Conservation (phyloP, 2,329 filamentous ascomycete species). For the Claviceps capensis region DNA sequence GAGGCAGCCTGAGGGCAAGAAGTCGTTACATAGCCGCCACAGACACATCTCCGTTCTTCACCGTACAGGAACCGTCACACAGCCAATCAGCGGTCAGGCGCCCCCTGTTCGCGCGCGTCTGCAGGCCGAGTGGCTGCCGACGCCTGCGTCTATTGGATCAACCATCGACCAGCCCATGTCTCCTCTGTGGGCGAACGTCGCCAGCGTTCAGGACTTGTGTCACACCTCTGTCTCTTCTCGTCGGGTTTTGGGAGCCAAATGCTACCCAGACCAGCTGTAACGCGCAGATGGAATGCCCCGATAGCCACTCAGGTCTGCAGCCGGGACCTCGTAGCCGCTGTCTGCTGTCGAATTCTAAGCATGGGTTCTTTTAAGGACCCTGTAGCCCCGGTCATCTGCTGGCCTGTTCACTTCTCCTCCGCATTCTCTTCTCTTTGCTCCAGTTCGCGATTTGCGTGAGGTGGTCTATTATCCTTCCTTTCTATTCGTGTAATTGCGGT, state of each 20-base stretch:
- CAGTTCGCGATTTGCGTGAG: slow-evolving; percentile 8
- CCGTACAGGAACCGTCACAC: slow-evolving; percentile 9
- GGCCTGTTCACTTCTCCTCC: slow-evolving; percentile 14
- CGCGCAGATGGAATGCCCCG: slow-evolving; percentile 8
- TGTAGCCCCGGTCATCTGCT: slow-evolving; percentile 14
- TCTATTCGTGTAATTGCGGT: slow-evolving; percentile 14
- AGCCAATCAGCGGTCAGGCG: slow-evolving; percentile 8
- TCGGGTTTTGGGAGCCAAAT: neutral
- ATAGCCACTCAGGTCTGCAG: slow-evolving; percentile 14
- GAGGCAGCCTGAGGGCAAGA: slow-evolving; percentile 7
- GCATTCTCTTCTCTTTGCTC: slow-evolving; percentile 22
- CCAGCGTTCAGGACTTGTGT: neutral
- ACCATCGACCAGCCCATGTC: neutral
- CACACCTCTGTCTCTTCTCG: neutral
- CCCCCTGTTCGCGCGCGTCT: slow-evolving; percentile 26
- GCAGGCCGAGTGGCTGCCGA: slow-evolving; percentile 10
- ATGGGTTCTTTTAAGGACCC: slow-evolving; percentile 16
- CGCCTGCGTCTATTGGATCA: slow-evolving; percentile 19
- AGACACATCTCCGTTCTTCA: slow-evolving; percentile 9
- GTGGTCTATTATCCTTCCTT: slow-evolving; percentile 9
- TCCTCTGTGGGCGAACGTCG: too few relatives aligned
- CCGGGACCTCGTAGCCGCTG: slow-evolving; percentile 15
- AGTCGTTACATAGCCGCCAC: slow-evolving; percentile 13
- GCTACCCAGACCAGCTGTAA: slow-evolving; percentile 5
- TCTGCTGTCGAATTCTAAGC: slow-evolving; percentile 5